These are phyloP conservation scores for Aspergillus jensenii DNA, from an alignment of 2,329 filamentous ascomycete species.

Conservation along the genomic window DNA sequence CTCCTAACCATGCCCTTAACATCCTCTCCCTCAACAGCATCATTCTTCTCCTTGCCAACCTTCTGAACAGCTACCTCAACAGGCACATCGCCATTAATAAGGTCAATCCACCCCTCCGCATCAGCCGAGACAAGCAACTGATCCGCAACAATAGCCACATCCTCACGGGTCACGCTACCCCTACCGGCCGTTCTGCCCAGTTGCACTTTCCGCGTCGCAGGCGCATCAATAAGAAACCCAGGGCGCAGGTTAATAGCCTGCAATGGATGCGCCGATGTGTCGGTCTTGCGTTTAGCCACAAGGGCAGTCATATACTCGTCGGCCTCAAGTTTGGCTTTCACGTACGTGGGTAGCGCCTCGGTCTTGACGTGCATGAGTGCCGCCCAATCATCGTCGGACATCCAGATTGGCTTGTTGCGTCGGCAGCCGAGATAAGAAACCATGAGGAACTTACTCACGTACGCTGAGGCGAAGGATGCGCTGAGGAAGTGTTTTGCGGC, in stretches of 20 bases:
- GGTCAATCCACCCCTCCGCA: conserved; percentile 54
- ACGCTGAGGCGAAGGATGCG: conserved; percentile 45
- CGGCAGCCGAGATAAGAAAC: conserved; percentile 56
- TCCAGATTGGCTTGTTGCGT: conserved; percentile 50
- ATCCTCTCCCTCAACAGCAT: conserved; percentile 54
- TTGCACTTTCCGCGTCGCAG: conserved; percentile 47
- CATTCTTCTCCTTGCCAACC: conserved; percentile 45
- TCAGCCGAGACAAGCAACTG: conserved; percentile 50
- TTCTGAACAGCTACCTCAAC: conserved; percentile 50
- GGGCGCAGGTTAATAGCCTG: conserved; percentile 54
- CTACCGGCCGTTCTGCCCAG: conserved; percentile 49
- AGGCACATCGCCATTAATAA: conserved; percentile 51
- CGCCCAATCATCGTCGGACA: conserved; percentile 50
- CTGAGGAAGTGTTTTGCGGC: conserved; percentile 57
- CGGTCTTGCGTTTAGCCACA: conserved; percentile 28
- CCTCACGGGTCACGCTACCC: conserved; percentile 49
- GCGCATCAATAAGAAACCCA: conserved; percentile 49
- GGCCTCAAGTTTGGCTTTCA: conserved; percentile 55
- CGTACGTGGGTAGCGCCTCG: conserved; percentile 53
- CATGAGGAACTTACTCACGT: conserved; percentile 55
- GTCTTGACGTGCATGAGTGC: conserved; percentile 46
- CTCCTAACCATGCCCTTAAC: conserved; percentile 44
- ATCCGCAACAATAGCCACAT: conserved; percentile 54
- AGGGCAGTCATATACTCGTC: conserved; percentile 56
- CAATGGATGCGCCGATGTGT: too few relatives aligned